phyloP scores from a whole-genome alignment of 208 protist species.

The Leishmania major region DNA sequence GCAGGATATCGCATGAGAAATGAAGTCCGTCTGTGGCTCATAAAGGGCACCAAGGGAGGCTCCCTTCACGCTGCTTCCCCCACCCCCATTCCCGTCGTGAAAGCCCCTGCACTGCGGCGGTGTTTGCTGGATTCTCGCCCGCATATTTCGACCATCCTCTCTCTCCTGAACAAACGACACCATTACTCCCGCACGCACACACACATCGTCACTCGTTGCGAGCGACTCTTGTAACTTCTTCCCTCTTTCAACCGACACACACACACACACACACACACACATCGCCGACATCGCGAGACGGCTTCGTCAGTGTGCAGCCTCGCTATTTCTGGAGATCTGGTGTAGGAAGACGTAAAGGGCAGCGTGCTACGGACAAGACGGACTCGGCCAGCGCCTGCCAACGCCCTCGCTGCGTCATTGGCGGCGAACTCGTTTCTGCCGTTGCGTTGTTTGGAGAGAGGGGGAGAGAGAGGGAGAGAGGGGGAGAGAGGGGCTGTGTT shows the following conservation, averaged over 20 bases:
- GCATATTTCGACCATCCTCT: not conserved
- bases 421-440: too few species aligned
- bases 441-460: too few species aligned
- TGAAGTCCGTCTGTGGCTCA: not conserved
- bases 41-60: not conserved
- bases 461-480: too few species aligned
- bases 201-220: not conserved
- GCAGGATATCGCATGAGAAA: not conserved
- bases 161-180: not conserved
- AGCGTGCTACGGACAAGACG: not conserved
- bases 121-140: not conserved
- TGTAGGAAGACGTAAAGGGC: not conserved
- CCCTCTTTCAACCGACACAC: not conserved
- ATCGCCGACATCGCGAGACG: not conserved
- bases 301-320: not conserved
- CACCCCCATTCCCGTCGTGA: not conserved
- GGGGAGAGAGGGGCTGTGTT: not conserved
- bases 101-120: not conserved
- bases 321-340: not conserved
- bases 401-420: too few species aligned
- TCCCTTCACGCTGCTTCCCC: not conserved
- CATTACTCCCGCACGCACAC: not conserved
- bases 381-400: too few species aligned
- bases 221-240: not conserved
- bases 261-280: not conserved